Evolutionary conservation across 768 basidiomycete species (phyloP), one percentile per base, ranked within the genome.

Genomic region (Tulasnella sp.): DNA sequence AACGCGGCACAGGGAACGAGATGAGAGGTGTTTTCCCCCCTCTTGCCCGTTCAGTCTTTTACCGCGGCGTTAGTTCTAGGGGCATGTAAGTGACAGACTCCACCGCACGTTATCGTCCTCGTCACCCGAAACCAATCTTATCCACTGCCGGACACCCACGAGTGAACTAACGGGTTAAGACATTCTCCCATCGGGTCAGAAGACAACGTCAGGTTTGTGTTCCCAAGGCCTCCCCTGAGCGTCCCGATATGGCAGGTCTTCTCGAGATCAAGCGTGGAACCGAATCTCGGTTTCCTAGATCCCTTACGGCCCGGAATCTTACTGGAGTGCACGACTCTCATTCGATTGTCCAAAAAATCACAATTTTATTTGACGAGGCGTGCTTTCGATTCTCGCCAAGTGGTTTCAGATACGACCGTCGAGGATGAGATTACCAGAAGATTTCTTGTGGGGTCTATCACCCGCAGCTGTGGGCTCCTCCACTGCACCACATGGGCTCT

Each of bases 211-310:
- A 69, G 64, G 28, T 20, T 37, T 28, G n/a, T 6, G 28, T 69
- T 69, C 64, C 28, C 64, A 69, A 69, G 64, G 11, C 28, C 31
- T 18, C 34, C 64, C 64, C 64, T 69, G 64, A 69, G 12, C 64
- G 64, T 69, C 64, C 64, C 64, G 64, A 69, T 69, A 69, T 69
- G 64, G 64, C 0, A 69, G 64, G 64, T 69, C 64, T 69, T 69
- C 64, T 69, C 64, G 64, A 69, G 64, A 69, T 69, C 64, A 69
- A 69, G 64, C 64, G 64, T 69, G 64, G 64, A 69, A 69, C 34
- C 64, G 64, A 69, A 69, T 69, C 64, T 69, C 34, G 64, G 64
- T 69, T 69, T 69, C 64, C 64, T 69, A 69, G 64, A 69, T 69
- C 64, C 64, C 31, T 34, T 5, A 24, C 54, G 64, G 34, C 28